A percentile compares a stretch with the other conserved stretches of the same genome.
Conservation (phyloP, 2,329 filamentous ascomycete species). For the Neofusicoccum umdonicola region DNA sequence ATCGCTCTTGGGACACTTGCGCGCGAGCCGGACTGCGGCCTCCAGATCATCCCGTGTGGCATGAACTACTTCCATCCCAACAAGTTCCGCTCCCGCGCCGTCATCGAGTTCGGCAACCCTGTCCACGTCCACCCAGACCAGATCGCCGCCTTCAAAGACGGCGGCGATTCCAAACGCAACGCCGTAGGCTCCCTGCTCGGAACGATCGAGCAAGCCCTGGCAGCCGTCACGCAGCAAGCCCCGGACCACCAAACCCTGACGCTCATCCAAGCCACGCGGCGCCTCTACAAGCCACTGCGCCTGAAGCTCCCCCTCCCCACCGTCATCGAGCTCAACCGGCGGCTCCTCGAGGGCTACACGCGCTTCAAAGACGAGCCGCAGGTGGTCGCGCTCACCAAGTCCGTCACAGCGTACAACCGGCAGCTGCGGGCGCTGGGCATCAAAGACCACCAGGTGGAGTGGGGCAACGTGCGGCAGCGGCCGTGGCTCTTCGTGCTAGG, state of each 20-base stretch:
- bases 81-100: conserved; percentile 18
- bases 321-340: conserved; percentile 18
- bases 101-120: conserved; percentile 18
- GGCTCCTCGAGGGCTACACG: conserved; percentile 19
- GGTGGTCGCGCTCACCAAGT: conserved; percentile 11
- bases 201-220: conserved; percentile 7
- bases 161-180: conserved; percentile 7
- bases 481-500: conserved; percentile 6
- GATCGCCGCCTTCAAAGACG: conserved; percentile 5
- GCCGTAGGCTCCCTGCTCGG: conserved; percentile 13
- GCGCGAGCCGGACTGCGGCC: not conserved
- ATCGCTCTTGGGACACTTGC: conserved; percentile 16
- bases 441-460: conserved; percentile 20
- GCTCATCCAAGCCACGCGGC: conserved; percentile 18
- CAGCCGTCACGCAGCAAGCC: conserved; percentile 8
- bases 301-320: conserved; percentile 14
- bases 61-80: conserved; percentile 19
- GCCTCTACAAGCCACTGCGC: conserved; percentile 18
- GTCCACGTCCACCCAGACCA: conserved; percentile 6
- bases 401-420: conserved; percentile 17
- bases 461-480: conserved; percentile 1
- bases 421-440: conserved; percentile 15
- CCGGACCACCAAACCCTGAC: conserved; percentile 18
- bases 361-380: conserved; percentile 16
- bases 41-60: conserved; percentile 13